Percentiles rank a stretch among this genome's conserved stretches.
These are phyloP conservation scores for Breviolum minutum DNA, from an alignment of 73 alveolate genomes.

Conservation along the genomic window DNA sequence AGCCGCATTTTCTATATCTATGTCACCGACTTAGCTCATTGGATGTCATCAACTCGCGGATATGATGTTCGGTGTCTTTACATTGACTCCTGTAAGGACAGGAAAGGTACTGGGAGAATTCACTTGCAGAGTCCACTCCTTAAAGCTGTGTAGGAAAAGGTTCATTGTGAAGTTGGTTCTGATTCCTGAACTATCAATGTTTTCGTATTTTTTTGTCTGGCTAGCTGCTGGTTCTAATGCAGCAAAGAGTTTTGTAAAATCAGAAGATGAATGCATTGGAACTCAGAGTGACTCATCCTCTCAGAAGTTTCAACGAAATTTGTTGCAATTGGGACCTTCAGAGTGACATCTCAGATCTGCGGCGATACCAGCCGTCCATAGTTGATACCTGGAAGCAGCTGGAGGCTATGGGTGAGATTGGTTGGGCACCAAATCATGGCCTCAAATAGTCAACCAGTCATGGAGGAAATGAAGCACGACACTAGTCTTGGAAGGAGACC, in stretches of 20 bases:
- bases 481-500: too few species aligned
- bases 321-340: too few species aligned
- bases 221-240: too few species aligned
- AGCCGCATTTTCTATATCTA: slow-evolving; percentile 77
- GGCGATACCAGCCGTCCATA: slow-evolving; percentile 95
- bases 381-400: slow-evolving; percentile 94
- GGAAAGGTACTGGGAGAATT: slow-evolving; percentile 66
- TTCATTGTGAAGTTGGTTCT: background rate
- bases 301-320: too few species aligned
- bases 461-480: too few species aligned
- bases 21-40: slow-evolving; percentile 16
- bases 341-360: slow-evolving; percentile 49
- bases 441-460: too few species aligned
- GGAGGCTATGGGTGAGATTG: slow-evolving; percentile 14
- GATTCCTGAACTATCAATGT: too few species aligned
- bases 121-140: slow-evolving; percentile 53
- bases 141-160: background rate
- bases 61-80: slow-evolving; percentile 62
- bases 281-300: background rate
- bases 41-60: background rate
- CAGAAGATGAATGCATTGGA: background rate
- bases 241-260: too few species aligned
- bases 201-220: too few species aligned
- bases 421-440: background rate
- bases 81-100: slow-evolving; percentile 38